Conservation (phyloP, 768 basidiomycete species). For the Pleurotus salmoneostramineus region DNA sequence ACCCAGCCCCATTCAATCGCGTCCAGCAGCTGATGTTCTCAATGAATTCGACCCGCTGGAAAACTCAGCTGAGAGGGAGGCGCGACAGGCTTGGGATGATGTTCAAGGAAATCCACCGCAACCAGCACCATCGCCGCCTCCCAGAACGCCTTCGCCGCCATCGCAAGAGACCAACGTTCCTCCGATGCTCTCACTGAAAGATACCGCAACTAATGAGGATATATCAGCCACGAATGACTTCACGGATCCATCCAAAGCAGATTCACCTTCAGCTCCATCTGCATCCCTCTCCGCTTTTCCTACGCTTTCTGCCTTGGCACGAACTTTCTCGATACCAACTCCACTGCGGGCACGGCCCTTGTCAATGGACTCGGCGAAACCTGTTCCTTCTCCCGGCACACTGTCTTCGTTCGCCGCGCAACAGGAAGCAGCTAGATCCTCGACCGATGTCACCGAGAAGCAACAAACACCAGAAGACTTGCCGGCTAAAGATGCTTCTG, state of each 20-base stretch:
- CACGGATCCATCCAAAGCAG: constrained; percentile 16
- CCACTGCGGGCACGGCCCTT: constrained; percentile 48
- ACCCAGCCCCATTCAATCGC: constrained; percentile 11
- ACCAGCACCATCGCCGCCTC: constrained; percentile 29
- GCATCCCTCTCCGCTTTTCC: constrained; percentile 46
- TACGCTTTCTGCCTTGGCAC: constrained; percentile 63
- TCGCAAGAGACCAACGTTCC: constrained; percentile 7
- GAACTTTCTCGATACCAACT: constrained; percentile 54
- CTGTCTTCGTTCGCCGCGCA: constrained; percentile 52
- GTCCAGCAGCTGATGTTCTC: constrained; percentile 37
- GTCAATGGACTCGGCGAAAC: constrained; percentile 57
- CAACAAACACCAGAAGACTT: constrained; percentile 13
- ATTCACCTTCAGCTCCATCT: constrained; percentile 22
- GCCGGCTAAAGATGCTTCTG: constrained; percentile 14
- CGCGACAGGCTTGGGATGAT: constrained; percentile 61
- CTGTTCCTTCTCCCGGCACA: constrained; percentile 54
- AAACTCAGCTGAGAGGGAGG: constrained; percentile 51
- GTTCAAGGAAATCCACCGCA: constrained; percentile 61
- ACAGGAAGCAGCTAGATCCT: constrained; percentile 26
- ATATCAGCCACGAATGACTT: constrained; percentile 19
- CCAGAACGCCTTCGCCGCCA: constrained; percentile 6
- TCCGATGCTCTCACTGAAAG: constrained; percentile 33
- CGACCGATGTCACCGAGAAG: background rate
- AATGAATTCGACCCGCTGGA: constrained; percentile 69
- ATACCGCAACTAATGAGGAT: constrained; percentile 13